Percentiles rank a stretch among this genome's conserved stretches.
Evolutionary conservation across 495 filamentous ascomycete genomes (phyloP).

Genomic region (Aspergillus saccharolyticus): DNA sequence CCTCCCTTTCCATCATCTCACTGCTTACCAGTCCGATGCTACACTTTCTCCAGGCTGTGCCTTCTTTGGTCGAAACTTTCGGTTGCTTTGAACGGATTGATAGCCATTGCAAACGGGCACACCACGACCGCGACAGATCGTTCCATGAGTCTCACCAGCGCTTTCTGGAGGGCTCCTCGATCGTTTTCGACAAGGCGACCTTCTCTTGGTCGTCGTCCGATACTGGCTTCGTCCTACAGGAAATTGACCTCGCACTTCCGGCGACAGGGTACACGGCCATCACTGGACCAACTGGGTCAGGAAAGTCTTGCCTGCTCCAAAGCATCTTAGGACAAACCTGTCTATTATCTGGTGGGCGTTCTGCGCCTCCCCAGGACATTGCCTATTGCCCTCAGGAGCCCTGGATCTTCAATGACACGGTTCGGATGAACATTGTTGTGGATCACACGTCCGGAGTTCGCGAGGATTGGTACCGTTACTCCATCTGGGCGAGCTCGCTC

Average conservation of each 20-base stretch:
- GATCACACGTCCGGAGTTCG: not conserved
- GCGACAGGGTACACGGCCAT: not conserved
- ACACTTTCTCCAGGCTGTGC: too few relatives aligned
- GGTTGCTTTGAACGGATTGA: too few relatives aligned
- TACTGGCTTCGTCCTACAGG: not conserved
- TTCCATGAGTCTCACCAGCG: too few relatives aligned
- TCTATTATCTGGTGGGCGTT: not conserved
- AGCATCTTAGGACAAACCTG: not conserved
- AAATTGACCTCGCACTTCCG: not conserved
- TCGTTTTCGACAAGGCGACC: not conserved
- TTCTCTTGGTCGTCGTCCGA: not conserved
- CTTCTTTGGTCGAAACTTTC: too few relatives aligned
- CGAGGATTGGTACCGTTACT: not conserved
- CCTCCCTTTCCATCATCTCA: too few relatives aligned
- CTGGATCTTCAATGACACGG: not conserved
- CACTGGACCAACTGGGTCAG: not conserved
- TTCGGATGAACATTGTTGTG: not conserved
- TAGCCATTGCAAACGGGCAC: too few relatives aligned
- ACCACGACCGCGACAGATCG: too few relatives aligned
- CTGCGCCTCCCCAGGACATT: too few relatives aligned
- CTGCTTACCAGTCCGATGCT: too few relatives aligned
- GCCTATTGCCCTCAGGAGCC: not conserved
- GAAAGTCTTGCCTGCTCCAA: not conserved
- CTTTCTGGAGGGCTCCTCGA: too few relatives aligned
- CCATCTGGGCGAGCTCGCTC: not conserved